Base-by-base conservation (phyloP, 371 early-diverging fungal genomes). In the Mortierella sp. region DNA sequence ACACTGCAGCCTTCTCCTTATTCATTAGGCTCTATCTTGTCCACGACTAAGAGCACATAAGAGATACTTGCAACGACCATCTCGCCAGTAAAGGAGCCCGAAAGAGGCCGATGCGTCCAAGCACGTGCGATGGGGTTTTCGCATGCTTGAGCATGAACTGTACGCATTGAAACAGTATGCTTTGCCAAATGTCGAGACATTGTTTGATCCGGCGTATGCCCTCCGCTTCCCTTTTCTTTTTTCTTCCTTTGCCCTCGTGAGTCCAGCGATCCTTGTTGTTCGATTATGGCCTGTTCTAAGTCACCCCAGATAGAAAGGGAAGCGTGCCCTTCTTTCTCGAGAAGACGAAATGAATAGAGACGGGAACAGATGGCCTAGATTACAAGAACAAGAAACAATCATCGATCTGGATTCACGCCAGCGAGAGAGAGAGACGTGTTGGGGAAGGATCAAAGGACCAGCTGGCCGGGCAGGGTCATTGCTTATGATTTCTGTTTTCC, bases 391-490 rank as follows among this genome's bases (percentile, higher is more conserved):
- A 70, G 70, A 70, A 58, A 70, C 70, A 70, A 60, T 24, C 41
- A 61, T n/a, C n/a, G 34, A 62, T 70, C 58, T 57, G 70, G 58
- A 34, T 70, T 70, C 70, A 70, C 34, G 52, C 70, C 58, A 39
- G 50, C 27, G 50, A 19, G 24, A 26, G 2, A 3, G 30, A 11
- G 4, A 23, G 32, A 12, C 27, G 4, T 23, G 34, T 54, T 61
- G 12, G n/a, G 48, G 41, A 44, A 44, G 14, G 37, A 12, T 53
- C n/a, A n/a, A n/a, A n/a, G n/a, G 61, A 61, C 52, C 50, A 51
- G 42, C 59, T 50, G 11, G n/a, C 34, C 34, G 34, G 34, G 34
- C 11, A 34, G 11, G 4, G 37, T 34, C 1, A 34, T 14, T 14
- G 11, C 11, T 34, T 34, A 11, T 14, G 37, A n/a, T n/a, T 34